Conservation (phyloP, 2,329 filamentous ascomycete genomes). For the Biscogniauxia sp. region DNA sequence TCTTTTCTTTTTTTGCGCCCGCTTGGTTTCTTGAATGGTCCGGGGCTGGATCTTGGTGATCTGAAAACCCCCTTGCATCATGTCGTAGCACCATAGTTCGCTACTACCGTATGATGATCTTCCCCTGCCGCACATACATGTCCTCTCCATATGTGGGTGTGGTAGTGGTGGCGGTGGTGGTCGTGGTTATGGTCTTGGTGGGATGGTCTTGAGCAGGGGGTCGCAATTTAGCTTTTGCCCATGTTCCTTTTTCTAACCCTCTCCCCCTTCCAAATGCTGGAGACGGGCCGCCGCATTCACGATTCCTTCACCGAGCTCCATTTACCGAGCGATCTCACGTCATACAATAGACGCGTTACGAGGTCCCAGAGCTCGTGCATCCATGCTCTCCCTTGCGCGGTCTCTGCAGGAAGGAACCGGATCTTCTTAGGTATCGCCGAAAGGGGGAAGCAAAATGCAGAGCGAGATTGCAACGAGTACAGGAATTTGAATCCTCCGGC, state of each 20-base stretch:
- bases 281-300: conserved; percentile 11
- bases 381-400: not conserved
- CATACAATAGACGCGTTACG: conserved; percentile 17
- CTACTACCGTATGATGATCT: conserved; percentile 15
- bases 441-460: conserved; percentile 1
- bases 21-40: conserved; percentile 15
- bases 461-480: not conserved
- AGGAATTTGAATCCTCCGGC: not conserved
- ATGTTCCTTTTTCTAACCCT: not conserved
- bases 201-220: conserved; percentile 10
- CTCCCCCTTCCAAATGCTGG: conserved; percentile 4
- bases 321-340: conserved; percentile 22
- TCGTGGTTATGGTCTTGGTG: too few species aligned
- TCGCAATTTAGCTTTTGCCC: conserved; percentile 11
- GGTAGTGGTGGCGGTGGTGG: not conserved
- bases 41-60: conserved; percentile 22
- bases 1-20: conserved; percentile 13
- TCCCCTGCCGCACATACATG: conserved; percentile 13
- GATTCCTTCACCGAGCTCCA: conserved; percentile 13
- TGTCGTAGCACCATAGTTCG: conserved; percentile 6
- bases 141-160: not conserved
- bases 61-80: conserved; percentile 14
- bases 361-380: conserved; percentile 6
- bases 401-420: not conserved
- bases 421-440: not conserved